Conservation (phyloP, 2,329 filamentous ascomycete genomes). For the Helotiales sp. region DNA sequence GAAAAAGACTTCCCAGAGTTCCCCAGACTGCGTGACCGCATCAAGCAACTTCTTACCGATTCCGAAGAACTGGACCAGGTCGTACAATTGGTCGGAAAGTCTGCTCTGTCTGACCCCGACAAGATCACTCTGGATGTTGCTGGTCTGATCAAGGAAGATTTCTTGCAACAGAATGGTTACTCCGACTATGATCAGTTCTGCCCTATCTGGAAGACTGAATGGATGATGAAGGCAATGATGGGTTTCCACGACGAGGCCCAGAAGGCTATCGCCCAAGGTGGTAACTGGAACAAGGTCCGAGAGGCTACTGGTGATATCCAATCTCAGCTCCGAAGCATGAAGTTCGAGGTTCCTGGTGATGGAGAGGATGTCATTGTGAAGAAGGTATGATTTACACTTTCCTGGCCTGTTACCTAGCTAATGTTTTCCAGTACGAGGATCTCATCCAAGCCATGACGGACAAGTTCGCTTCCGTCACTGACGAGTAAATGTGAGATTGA, state of each 20-base stretch:
- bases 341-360: constrained; percentile 92
- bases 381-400: constrained; percentile 66
- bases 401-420: not conserved
- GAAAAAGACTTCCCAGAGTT: constrained; percentile 94
- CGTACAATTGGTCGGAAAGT: constrained; percentile 97
- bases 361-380: constrained; percentile 80
- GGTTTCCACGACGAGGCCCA: constrained; percentile 97
- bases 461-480: constrained; percentile 94
- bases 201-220: constrained; percentile 98
- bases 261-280: constrained; percentile 90
- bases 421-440: constrained; percentile 75
- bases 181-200: constrained; percentile 99
- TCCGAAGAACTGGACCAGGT: constrained; percentile 98
- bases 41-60: constrained; percentile 91
- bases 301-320: constrained; percentile 90
- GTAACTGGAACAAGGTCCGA: constrained; percentile 90
- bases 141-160: constrained; percentile 94
- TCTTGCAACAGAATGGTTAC: constrained; percentile 99
- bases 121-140: constrained; percentile 98
- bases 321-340: constrained; percentile 84
- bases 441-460: constrained; percentile 92
- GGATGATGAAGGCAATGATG: constrained; percentile 99
- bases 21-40: constrained; percentile 87
- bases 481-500: constrained; percentile 69
- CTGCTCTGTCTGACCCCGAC: constrained; percentile 91